Percentiles rank a stretch among this genome's conserved stretches.
These are phyloP conservation scores for Epichloe sp. DNA, from an alignment of 2,329 filamentous ascomycete genomes.

Conservation along the genomic window DNA sequence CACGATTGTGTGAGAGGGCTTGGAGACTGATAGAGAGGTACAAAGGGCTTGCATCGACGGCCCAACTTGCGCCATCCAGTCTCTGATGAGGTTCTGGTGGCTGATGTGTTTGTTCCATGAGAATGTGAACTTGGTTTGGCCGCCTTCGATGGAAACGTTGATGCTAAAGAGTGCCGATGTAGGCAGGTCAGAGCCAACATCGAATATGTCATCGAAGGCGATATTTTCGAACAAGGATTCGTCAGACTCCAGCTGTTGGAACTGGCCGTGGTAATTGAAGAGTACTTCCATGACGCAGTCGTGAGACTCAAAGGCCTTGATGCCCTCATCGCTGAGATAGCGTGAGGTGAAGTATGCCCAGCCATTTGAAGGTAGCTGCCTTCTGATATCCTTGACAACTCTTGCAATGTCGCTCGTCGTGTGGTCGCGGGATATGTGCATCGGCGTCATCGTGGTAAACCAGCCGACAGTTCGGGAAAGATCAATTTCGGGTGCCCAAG, in stretches of 20 bases:
- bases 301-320: not conserved
- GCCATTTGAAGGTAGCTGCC: conserved; percentile 1
- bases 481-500: conserved; percentile 16
- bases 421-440: not conserved
- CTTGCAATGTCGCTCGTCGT: not conserved
- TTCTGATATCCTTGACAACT: conserved; percentile 1
- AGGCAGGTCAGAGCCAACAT: conserved; percentile 2
- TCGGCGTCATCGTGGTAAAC: conserved; percentile 21
- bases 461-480: conserved; percentile 23
- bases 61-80: conserved; percentile 2
- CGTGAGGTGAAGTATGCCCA: conserved; percentile 3
- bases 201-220: not conserved
- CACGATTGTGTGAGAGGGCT: not conserved
- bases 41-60: conserved; percentile 1
- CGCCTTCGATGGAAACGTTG: conserved; percentile 1
- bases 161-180: conserved; percentile 1
- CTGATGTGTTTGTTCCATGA: conserved; percentile 3
- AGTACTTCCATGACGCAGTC: conserved; percentile 2
- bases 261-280: conserved; percentile 6
- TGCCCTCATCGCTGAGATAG: conserved; percentile 1
- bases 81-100: conserved; percentile 2
- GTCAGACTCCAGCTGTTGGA: conserved; percentile 8
- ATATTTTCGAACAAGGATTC: conserved; percentile 8
- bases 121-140: conserved; percentile 1
- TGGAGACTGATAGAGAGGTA: not conserved